These are phyloP conservation scores for Leishmania arabica DNA, from an alignment of 208 protist genomes.

Conservation along the genomic window DNA sequence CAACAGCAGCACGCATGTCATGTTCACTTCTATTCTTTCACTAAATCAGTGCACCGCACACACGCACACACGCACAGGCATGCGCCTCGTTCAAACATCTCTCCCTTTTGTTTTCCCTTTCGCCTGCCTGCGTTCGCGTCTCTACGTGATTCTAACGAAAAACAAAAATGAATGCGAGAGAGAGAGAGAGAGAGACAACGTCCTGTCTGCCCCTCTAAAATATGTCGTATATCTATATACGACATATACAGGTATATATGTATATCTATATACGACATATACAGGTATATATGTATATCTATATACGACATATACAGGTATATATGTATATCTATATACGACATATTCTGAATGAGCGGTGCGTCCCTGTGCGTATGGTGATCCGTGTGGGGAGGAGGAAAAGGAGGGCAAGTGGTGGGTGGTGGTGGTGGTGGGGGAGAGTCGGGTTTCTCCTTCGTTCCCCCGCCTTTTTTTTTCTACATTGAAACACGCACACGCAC, in stretches of 20 bases:
- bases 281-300: too few species aligned
- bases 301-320: neutral
- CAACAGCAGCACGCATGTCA: neutral
- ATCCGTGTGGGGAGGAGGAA: neutral
- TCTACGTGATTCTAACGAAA: neutral
- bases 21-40: neutral
- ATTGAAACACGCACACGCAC: neutral
- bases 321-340: neutral
- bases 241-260: too few species aligned
- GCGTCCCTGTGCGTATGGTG: neutral
- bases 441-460: neutral
- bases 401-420: neutral
- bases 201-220: too few species aligned
- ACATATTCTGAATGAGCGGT: neutral
- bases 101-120: neutral
- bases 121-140: neutral
- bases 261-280: too few species aligned
- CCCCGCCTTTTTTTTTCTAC: neutral
- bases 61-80: neutral
- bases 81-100: neutral
- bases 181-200: neutral
- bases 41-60: neutral
- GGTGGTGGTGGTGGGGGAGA: too few species aligned
- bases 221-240: too few species aligned
- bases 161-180: neutral